A percentile compares a stretch with the other conserved stretches of the same genome.
Conservation (phyloP, 1,284 basidiomycete species). For the Naganishia albida region DNA sequence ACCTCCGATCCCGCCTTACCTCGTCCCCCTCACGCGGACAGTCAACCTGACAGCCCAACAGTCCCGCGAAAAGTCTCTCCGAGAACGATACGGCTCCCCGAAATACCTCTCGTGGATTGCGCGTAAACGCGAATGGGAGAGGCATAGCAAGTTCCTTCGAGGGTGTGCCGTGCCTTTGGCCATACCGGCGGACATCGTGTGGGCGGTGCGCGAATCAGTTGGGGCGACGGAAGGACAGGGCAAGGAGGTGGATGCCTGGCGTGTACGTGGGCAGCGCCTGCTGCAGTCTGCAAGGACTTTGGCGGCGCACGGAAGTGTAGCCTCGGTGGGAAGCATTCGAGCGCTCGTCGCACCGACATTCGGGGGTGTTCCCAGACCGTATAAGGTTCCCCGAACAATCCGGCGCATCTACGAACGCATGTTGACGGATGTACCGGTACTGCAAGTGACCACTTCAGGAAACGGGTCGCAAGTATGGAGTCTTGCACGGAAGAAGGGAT, state of each 20-base stretch:
- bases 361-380: too few relatives aligned
- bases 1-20: not conserved
- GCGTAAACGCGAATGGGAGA: slow-evolving; percentile 5
- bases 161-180: slow-evolving; percentile 14
- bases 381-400: not conserved
- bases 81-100: not conserved
- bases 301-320: not conserved
- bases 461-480: too few relatives aligned
- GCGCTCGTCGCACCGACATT: not conserved
- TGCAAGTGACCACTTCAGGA: too few relatives aligned
- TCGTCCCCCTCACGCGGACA: slow-evolving; percentile 1
- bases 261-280: not conserved
- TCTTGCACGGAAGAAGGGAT: too few relatives aligned
- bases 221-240: not conserved
- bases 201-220: not conserved
- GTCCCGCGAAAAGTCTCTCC: not conserved
- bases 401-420: slow-evolving; percentile 10
- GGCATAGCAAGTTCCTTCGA: slow-evolving; percentile 10
- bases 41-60: slow-evolving; percentile 9
- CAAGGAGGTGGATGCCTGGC: not conserved
- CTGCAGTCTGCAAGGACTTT: not conserved
- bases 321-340: not conserved
- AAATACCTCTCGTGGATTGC: not conserved
- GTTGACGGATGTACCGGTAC: slow-evolving; percentile 1
- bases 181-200: not conserved